Evolutionary conservation across 148 eudicot species (phyloP).

Genomic region (Camellia japonica): DNA sequence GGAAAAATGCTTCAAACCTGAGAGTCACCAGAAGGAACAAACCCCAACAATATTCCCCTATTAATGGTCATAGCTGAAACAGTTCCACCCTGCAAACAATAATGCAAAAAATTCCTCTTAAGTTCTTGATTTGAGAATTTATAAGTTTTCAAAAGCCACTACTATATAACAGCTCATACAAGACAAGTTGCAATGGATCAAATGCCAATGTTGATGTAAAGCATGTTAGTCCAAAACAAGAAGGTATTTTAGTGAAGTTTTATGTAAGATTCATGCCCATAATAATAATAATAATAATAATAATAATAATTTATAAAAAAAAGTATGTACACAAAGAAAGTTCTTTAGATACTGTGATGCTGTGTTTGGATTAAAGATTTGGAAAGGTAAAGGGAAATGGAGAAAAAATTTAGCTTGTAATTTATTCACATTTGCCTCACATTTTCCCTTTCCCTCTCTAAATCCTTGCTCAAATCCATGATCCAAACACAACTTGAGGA

Average conservation of each 20-base stretch:
- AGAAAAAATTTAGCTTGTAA: too few relatives aligned
- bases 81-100: constrained; percentile 69
- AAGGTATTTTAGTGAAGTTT: not conserved
- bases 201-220: constrained; percentile 12
- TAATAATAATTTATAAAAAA: not conserved
- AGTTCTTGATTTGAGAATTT: not conserved
- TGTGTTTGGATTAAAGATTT: too few relatives aligned
- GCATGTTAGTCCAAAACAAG: not conserved
- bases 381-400: too few relatives aligned
- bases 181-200: constrained; percentile 5
- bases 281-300: not conserved
- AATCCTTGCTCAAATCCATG: too few relatives aligned
- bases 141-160: not conserved
- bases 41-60: constrained; percentile 86
- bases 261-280: not conserved
- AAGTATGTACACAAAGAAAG: not conserved
- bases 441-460: too few relatives aligned
- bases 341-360: not conserved
- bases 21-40: constrained; percentile 81
- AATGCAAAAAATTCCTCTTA: not conserved
- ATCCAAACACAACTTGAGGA: too few relatives aligned
- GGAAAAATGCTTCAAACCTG: constrained; percentile 46
- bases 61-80: constrained; percentile 95
- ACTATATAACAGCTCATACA: not conserved
- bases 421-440: too few relatives aligned